phyloP scores from a whole-genome alignment of 129 eudicot genomes.

The Flaveria robusta region DNA sequence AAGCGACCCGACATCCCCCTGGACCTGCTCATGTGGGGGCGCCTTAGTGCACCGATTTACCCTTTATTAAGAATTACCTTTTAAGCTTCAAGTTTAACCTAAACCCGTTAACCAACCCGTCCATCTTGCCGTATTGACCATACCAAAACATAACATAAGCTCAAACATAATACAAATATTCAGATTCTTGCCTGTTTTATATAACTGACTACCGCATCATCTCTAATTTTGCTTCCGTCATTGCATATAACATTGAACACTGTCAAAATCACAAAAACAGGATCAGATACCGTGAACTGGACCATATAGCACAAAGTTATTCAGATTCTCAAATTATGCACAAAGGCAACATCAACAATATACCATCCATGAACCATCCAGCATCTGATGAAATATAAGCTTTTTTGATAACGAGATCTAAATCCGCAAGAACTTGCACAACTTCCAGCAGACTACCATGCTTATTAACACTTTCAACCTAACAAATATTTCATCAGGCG shows the following conservation, averaged over 20 bases:
- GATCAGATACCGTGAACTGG: slow-evolving; percentile 11
- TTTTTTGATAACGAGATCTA: slow-evolving; percentile 76
- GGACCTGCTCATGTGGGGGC: too few relatives aligned
- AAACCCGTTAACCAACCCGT: background rate
- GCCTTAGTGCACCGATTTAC: too few relatives aligned
- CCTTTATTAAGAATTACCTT: too few relatives aligned
- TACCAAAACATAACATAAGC: background rate
- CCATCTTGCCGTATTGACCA: background rate
- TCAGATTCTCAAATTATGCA: background rate
- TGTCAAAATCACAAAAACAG: slow-evolving; percentile 37
- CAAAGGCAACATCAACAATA: background rate
- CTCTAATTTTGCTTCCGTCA: slow-evolving; percentile 72
- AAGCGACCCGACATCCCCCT: too few relatives aligned
- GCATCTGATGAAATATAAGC: slow-evolving; percentile 95
- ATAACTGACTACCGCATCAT: slow-evolving; percentile 50
- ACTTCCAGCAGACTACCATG: slow-evolving; percentile 90
- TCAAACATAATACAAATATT: background rate
- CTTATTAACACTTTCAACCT: slow-evolving; percentile 95
- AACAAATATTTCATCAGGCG: background rate
- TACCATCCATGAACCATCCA: slow-evolving; percentile 99
- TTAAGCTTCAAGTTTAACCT: background rate
- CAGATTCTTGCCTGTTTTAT: slow-evolving; percentile 52
- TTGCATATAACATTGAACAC: slow-evolving; percentile 74
- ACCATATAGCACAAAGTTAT: slow-evolving; percentile 13
- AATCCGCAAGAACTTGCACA: slow-evolving; percentile 86